Evolutionary conservation across 2,329 filamentous ascomycete species (phyloP).

Genomic region (Passalora sequoiae): DNA sequence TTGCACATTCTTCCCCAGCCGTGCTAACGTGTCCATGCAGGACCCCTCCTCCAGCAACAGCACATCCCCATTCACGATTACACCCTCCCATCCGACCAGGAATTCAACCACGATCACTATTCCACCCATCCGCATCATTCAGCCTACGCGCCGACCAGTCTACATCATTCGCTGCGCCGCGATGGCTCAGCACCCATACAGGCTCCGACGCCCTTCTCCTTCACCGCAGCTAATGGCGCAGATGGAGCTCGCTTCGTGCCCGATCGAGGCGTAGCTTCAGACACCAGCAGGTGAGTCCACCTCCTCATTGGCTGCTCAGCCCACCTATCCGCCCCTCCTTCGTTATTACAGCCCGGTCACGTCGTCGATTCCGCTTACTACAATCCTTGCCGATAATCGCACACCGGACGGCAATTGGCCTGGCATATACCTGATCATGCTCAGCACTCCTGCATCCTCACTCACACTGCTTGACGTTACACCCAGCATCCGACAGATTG

Average conservation of each 20-base stretch:
- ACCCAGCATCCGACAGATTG: constrained; percentile 18
- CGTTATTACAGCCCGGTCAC: constrained; percentile 9
- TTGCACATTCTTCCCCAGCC: constrained; percentile 11
- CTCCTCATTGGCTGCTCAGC: constrained; percentile 21
- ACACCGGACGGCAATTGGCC: constrained; percentile 17
- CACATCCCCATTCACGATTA: constrained; percentile 40
- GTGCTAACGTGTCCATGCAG: constrained; percentile 40
- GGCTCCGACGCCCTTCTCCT: constrained; percentile 41
- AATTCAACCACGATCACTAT: constrained; percentile 42
- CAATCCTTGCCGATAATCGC: constrained; percentile 10
- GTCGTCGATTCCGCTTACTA: constrained; percentile 15
- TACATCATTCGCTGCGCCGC: constrained; percentile 49
- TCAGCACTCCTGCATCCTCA: constrained; percentile 15
- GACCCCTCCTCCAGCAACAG: constrained; percentile 42
- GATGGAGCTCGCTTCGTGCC: constrained; percentile 46
- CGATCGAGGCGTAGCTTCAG: constrained; percentile 48
- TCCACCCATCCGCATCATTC: constrained; percentile 43
- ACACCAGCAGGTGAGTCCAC: constrained; percentile 50
- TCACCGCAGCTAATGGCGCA: constrained; percentile 43
- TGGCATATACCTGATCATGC: constrained; percentile 10
- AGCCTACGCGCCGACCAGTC: constrained; percentile 37
- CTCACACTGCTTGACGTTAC: constrained; percentile 14
- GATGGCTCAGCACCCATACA: constrained; percentile 47
- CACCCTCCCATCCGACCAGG: constrained; percentile 41
- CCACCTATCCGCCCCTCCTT: constrained; percentile 12